Percentiles rank a stretch among this genome's conserved stretches.
phyloP scores from a whole-genome alignment of 2,329 filamentous ascomycete genomes.

The Paramyrothecium sp. region DNA sequence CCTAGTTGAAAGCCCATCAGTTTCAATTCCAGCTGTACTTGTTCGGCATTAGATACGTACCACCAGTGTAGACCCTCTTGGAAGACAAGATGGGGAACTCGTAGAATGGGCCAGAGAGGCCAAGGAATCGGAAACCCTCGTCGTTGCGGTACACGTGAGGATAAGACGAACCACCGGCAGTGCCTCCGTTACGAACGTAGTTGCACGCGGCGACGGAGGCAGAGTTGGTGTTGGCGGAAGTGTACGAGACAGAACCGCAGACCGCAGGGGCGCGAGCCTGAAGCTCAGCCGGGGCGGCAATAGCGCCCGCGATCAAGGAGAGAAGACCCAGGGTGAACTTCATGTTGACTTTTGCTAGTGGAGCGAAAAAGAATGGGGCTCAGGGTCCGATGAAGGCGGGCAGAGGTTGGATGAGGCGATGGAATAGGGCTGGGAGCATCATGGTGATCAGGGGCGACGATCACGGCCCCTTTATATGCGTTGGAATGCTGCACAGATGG shows the following conservation, averaged over 20 bases:
- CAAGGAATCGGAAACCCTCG: slow-evolving; percentile 34
- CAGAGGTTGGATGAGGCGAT: too few relatives aligned
- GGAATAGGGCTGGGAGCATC: too few relatives aligned
- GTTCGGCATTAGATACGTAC: slow-evolving; percentile 19
- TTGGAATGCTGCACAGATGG: too few relatives aligned
- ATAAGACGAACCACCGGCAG: slow-evolving; percentile 29
- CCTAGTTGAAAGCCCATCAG: slow-evolving; percentile 13
- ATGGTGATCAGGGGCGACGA: too few relatives aligned
- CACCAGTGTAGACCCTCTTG: slow-evolving; percentile 31
- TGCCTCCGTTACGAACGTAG: slow-evolving; percentile 15
- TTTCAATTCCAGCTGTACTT: neutral
- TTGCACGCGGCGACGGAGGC: slow-evolving; percentile 25
- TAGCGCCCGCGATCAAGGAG: slow-evolving; percentile 22
- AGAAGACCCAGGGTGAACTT: slow-evolving; percentile 22
- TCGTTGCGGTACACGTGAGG: slow-evolving; percentile 37
- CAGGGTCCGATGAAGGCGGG: too few relatives aligned
- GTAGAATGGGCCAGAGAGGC: slow-evolving; percentile 29
- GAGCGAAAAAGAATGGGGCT: too few relatives aligned
- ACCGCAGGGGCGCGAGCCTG: slow-evolving; percentile 19
- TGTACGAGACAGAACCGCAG: slow-evolving; percentile 28
- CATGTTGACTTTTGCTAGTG: too few relatives aligned
- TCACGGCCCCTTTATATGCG: too few relatives aligned
- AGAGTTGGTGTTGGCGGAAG: slow-evolving; percentile 20
- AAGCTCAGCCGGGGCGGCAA: slow-evolving; percentile 22
- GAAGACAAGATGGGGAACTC: slow-evolving; percentile 34